Conservation (phyloP, 371 early-diverging fungal genomes). For the Actinomortierella ambigua region DNA sequence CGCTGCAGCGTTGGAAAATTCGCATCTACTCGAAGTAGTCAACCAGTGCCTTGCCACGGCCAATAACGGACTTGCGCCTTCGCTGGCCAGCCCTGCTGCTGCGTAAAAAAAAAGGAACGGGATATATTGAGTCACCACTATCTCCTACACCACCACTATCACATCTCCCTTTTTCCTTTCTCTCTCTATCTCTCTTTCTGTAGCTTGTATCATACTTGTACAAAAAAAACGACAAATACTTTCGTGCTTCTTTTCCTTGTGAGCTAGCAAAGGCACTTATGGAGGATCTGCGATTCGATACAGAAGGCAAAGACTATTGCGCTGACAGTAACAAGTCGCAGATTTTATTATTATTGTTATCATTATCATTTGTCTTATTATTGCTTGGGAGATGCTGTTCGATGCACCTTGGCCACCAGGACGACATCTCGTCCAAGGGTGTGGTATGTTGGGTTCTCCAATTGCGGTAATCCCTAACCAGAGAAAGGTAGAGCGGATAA, state of each 20-base stretch:
- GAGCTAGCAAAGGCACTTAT: too few species aligned
- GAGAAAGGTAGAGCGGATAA: background rate
- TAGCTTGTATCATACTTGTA: background rate
- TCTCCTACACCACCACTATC: too few species aligned
- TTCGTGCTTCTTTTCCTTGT: too few species aligned
- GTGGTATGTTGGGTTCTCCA: conserved; percentile 29
- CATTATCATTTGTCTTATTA: too few species aligned
- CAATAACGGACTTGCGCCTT: conserved; percentile 32
- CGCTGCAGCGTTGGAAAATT: conserved; percentile 98
- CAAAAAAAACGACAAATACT: too few species aligned
- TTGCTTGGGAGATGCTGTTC: background rate
- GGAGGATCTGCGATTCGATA: too few species aligned
- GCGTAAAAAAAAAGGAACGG: background rate
- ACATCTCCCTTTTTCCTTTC: background rate
- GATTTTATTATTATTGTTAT: too few species aligned
- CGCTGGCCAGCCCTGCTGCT: background rate
- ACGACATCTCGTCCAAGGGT: conserved; percentile 34
- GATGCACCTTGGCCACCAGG: conserved; percentile 30
- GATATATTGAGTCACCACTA: background rate
- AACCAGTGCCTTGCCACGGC: conserved; percentile 87
- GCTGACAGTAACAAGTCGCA: too few species aligned
- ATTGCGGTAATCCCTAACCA: conserved; percentile 22
- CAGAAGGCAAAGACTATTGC: too few species aligned
- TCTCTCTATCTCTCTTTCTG: background rate
- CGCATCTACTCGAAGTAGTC: conserved; percentile 90